Evolutionary conservation across 768 basidiomycete genomes (phyloP), one percentile per base, ranked within the genome.

Genomic region (Mycena amicta): DNA sequence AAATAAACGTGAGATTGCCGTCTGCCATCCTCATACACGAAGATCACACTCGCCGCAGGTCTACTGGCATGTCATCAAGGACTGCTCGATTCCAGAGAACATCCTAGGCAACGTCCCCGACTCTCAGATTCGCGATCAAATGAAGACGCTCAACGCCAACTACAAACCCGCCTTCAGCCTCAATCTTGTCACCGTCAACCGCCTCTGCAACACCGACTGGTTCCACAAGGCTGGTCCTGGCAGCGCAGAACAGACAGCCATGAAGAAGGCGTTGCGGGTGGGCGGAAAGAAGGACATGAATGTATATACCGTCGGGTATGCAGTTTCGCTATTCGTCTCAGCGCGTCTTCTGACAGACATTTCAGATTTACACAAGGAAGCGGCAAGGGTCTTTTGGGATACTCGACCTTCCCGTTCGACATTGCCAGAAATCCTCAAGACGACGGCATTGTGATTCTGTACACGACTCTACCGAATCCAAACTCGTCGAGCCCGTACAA

Each of bases 371-470:
- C 12, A 4, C 45, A 37, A 16, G 56, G 56, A 23, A 6, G 29
- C 4, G 56, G 27, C 40, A 11, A 33, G 25, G 75, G 76, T 18
- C 71, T 80, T n/a, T 74, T 83, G 13, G 81, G 82, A 4, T 83
- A 82, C 63, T 67, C 79, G 8, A 80, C 81, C 11, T 78, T 83
- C 65, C 83, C 83, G 5, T 70, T 66, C 3, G 66, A 69, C 56
- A 83, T 79, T 70, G 46, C 58, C 4, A 25, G 62, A 39, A 62
- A 67, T 51, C 79, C 80, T 5, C 60, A 63, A 11, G 71, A 76
- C 47, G 82, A 83, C 57, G 82, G 82, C n/a, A 74, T 81, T 29
- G 76, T 77, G 13, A 64, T 77, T 18, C 69, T 70, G 5, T 75
- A 69, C 56, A 65, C 73, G 13, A 72, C 75, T 22, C 59, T 79